These are phyloP conservation scores for Aspergillus aculeatinus DNA, from an alignment of 2,329 filamentous ascomycete species.

Conservation along the genomic window DNA sequence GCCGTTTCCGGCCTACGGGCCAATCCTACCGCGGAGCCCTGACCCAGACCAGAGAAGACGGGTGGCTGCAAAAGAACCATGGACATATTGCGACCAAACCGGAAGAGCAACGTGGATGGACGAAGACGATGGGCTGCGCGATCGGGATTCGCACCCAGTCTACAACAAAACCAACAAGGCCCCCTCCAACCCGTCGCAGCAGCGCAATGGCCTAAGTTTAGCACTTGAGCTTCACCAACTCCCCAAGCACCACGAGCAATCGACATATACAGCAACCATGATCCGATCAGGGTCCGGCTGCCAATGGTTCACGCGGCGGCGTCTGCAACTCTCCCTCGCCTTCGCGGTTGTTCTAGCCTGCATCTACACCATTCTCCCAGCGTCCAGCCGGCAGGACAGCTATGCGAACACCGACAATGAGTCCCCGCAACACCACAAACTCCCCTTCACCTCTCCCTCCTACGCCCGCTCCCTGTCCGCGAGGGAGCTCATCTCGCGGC, in stretches of 20 bases:
- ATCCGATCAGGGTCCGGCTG: background rate
- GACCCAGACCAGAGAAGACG: background rate
- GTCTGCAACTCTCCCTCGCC: background rate
- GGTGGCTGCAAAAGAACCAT: background rate
- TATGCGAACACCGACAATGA: background rate
- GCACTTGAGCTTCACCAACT: no score
- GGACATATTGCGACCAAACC: background rate
- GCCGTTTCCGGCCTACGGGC: background rate
- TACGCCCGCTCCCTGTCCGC: conserved; percentile 10
- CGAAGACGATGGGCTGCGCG: background rate
- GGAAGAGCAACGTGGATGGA: background rate
- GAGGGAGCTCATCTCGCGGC: conserved; percentile 15
- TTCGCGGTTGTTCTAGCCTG: background rate
- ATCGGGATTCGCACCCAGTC: background rate
- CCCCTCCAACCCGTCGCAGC: background rate
- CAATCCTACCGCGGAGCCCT: background rate
- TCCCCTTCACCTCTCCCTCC: background rate
- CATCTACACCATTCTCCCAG: background rate
- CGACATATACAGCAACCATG: background rate
- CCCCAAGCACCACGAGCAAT: background rate
- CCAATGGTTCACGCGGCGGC: background rate
- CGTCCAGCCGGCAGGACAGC: background rate
- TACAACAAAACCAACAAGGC: background rate
- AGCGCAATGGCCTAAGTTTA: background rate
- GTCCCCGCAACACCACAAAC: background rate